Conservation (phyloP, 345 rosid species). For the Gynandropsis gynandra region DNA sequence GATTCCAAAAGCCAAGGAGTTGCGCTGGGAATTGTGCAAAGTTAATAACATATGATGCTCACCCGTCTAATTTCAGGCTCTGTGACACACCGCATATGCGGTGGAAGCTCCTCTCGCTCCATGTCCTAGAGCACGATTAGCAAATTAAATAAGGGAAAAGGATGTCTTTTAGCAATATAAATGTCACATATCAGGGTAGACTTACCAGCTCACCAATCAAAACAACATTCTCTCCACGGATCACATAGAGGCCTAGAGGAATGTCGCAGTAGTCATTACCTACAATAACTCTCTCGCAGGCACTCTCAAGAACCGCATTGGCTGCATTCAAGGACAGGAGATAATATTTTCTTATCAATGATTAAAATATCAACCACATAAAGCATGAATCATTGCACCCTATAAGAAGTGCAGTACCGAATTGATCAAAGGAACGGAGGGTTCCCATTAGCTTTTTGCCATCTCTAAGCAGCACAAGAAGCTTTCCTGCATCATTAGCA, state of each 20-base stretch:
- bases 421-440: constrained; percentile 96
- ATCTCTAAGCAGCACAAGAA: constrained; percentile 89
- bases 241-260: constrained; percentile 86
- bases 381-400: not conserved
- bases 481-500: constrained; percentile 54
- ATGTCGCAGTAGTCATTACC: constrained; percentile 87
- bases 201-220: constrained; percentile 93
- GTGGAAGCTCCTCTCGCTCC: constrained; percentile 93
- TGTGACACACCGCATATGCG: constrained; percentile 76
- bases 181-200: not conserved
- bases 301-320: constrained; percentile 94
- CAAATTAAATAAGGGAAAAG: constrained; percentile 12
- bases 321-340: constrained; percentile 46
- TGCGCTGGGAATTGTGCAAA: no score
- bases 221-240: constrained; percentile 96
- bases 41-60: not conserved
- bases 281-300: constrained; percentile 91
- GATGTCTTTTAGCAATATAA: not conserved
- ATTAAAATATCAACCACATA: not conserved
- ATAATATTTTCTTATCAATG: not conserved
- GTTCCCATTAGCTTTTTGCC: constrained; percentile 86
- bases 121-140: constrained; percentile 43
- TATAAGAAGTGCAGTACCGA: constrained; percentile 39
- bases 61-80: constrained; percentile 68
- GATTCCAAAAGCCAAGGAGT: no score